These are phyloP conservation scores for Xylaria longipes DNA, from an alignment of 495 filamentous ascomycete species.

Conservation along the genomic window DNA sequence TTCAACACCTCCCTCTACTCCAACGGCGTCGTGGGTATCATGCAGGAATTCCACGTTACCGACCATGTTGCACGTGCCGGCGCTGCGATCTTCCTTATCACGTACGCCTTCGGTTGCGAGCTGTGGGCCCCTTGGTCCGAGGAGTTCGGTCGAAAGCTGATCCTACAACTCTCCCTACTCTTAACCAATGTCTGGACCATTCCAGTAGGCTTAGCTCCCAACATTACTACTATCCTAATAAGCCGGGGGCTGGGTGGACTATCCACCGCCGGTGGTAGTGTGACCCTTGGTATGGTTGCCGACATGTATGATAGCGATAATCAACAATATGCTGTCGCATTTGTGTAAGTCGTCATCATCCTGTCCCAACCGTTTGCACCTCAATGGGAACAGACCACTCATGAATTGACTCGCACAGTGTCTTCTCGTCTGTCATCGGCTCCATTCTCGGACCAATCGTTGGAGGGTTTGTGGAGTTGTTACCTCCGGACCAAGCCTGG, in stretches of 20 bases:
- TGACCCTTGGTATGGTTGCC: constrained; percentile 83
- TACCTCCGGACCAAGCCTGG: constrained; percentile 59
- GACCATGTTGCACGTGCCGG: constrained; percentile 69
- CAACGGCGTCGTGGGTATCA: constrained; percentile 67
- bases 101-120: constrained; percentile 82
- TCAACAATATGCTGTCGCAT: constrained; percentile 77
- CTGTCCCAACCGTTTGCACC: neutral
- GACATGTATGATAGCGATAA: constrained; percentile 78
- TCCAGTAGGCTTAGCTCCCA: constrained; percentile 72
- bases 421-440: constrained; percentile 77
- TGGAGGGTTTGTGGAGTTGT: constrained; percentile 75
- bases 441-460: constrained; percentile 80
- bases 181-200: constrained; percentile 80
- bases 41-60: constrained; percentile 67
- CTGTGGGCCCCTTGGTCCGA: constrained; percentile 85
- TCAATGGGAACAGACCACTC: neutral
- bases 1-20: constrained; percentile 79
- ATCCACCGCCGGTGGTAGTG: constrained; percentile 76
- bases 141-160: constrained; percentile 75
- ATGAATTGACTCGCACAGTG: constrained; percentile 46
- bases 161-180: constrained; percentile 72
- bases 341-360: constrained; percentile 37
- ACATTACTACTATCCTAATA: constrained; percentile 70
- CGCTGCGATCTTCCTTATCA: constrained; percentile 72
- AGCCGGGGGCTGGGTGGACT: constrained; percentile 73